phyloP scores from a whole-genome alignment of 2,329 filamentous ascomycete genomes.

The Cladophialophora bantiana region DNA sequence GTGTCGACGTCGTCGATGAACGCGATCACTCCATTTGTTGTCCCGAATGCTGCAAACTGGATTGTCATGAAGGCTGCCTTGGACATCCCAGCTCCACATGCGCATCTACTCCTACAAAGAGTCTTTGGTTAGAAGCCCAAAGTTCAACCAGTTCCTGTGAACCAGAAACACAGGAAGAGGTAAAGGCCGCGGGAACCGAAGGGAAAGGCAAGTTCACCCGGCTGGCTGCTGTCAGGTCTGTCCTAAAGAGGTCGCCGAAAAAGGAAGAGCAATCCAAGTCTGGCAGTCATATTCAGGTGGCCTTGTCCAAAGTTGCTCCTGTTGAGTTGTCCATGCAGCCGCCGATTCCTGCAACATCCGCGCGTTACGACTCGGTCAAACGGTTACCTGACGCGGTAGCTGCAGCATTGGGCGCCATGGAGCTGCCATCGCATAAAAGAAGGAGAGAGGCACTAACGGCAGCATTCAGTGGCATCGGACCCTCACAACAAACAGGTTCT shows the following conservation, averaged over 20 bases:
- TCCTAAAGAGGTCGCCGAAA: constrained; percentile 18
- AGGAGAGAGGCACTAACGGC: constrained; percentile 10
- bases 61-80: constrained; percentile 40
- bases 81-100: constrained; percentile 37
- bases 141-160: constrained; percentile 28
- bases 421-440: not conserved
- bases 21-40: constrained; percentile 37
- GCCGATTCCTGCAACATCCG: constrained; percentile 6
- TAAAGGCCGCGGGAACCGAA: not conserved
- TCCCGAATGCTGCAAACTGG: constrained; percentile 38
- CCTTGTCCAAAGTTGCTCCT: not conserved
- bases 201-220: constrained; percentile 19
- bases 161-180: constrained; percentile 12
- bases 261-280: constrained; percentile 13
- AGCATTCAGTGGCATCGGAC: constrained; percentile 21
- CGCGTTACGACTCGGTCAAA: not conserved
- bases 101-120: constrained; percentile 25
- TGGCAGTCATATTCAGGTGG: constrained; percentile 13
- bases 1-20: constrained; percentile 21
- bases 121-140: constrained; percentile 26
- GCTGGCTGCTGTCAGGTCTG: constrained; percentile 21
- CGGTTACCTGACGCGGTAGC: not conserved
- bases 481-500: constrained; percentile 6
- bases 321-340: constrained; percentile 20
- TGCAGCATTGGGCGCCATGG: constrained; percentile 2